phyloP scores from a whole-genome alignment of 1,139 yeast genomes.

The Yamadazyma kanchanaburiensis region DNA sequence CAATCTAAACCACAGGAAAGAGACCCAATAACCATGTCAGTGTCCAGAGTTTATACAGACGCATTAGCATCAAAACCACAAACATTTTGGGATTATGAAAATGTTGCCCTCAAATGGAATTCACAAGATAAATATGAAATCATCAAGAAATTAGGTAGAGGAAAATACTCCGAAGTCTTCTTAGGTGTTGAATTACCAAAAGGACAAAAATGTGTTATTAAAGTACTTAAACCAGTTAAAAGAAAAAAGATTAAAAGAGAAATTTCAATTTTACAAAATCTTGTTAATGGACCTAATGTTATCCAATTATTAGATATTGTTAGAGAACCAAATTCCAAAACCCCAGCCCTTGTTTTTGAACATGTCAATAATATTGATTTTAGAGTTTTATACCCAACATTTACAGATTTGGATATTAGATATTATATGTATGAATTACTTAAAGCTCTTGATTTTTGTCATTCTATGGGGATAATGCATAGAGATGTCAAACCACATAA shows the following conservation, averaged over 20 bases:
- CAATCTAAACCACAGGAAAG: too few relatives aligned
- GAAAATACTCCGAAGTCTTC: constrained; percentile 48
- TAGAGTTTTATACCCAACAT: constrained; percentile 86
- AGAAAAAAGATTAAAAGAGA: constrained; percentile 95
- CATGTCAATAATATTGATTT: constrained; percentile 88
- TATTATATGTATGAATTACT: constrained; percentile 86
- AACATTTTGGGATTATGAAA: constrained; percentile 49
- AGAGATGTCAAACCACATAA: constrained; percentile 98
- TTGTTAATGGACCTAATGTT: constrained; percentile 84
- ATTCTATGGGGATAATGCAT: constrained; percentile 98
- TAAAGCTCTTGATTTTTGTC: constrained; percentile 88
- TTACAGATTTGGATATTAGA: constrained; percentile 77
- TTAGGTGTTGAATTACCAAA: constrained; percentile 33
- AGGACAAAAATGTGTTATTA: constrained; percentile 65
- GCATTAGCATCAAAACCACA: constrained; percentile 42
- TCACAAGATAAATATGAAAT: constrained; percentile 47
- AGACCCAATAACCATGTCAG: constrained; percentile 16
- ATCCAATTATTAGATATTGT: constrained; percentile 81
- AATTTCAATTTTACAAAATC: constrained; percentile 84
- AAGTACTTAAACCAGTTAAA: constrained; percentile 95
- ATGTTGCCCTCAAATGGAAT: constrained; percentile 43
- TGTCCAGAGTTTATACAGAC: constrained; percentile 42
- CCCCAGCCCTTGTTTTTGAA: constrained; percentile 93
- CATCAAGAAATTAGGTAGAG: constrained; percentile 44
- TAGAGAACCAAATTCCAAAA: constrained; percentile 84